Base-by-base conservation (phyloP, 306 rosid species). In the Mimosa pudica region DNA sequence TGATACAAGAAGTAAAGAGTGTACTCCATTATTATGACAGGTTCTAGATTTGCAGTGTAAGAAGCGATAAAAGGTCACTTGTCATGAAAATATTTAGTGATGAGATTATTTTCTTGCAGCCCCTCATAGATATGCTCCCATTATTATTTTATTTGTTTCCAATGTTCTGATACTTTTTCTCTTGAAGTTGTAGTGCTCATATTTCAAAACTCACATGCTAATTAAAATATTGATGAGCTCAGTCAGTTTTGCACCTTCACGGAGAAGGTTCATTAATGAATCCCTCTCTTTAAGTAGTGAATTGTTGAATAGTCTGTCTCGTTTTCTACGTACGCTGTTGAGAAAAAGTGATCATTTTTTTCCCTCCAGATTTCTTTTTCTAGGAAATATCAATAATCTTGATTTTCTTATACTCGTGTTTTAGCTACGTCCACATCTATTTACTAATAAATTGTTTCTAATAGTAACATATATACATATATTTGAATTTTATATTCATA, bases 201-300 rank as follows among this genome's bases (percentile, higher is more conserved):
- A 12, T 67, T n/a, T 45, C 33, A 17, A 67, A 67, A 67, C 30
- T 52, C 58, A 52, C 58, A n/a, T 17, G 61, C 30, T 16, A 17
- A 44, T n/a, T 68, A 68, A 68, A 68, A 44, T 42, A 68, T 17
- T 44, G 14, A 68, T 68, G 16, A 49, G 14, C 49, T 30, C 6
- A 48, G 13, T 18, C 12, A 24, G 42, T 70, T 46, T 46, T 45
- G 58, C 10, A 11, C 54, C 11, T 18, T 6, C 58, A 30, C 41
- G 74, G 11, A 70, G 58, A 47, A 47, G 58, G 57, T 45, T 70
- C 42, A 70, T 46, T 70, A 10, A 46, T 70, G 74, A 70, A 47
- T 70, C 57, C 18, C 67, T 30, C 67, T 61, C 16, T 20, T 4
- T 18, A 57, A 32, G 35, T 11, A 30, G 67, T 61, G 41, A 16